Evolutionary conservation across 441 rosid species (phyloP), one percentile per base, ranked within the genome.

Genomic region (Syzygium syzygioides): DNA sequence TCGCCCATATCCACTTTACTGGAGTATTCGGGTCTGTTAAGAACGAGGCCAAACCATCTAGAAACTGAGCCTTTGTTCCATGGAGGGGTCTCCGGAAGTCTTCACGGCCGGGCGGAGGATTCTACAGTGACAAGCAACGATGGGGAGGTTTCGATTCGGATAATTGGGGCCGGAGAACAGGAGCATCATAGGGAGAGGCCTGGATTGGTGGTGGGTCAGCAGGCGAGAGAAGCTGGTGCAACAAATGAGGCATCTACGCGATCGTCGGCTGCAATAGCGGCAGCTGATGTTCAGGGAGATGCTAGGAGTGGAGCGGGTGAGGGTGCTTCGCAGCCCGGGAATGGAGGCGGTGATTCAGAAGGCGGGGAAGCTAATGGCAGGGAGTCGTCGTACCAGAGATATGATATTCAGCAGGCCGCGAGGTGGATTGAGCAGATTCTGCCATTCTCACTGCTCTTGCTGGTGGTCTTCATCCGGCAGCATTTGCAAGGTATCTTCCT

Each of bases 81-180:
- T 64, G 87, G 87, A 14, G 90, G 90, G 45, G 32, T 80, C 55
- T 85, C 91, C 26, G 86, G 59, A 45, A 91, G 87, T 17, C 83
- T 87, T 88, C 92, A 86, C 52, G 87, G 87, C 85, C 92, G 92
- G 28, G 89, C 89, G 48, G 96, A 93, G 80, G 96, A 92, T 90
- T 91, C 98, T n/a, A 4, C 95, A 1, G 85, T 86, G 28, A 79
- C 53, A 3, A 62, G 90, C 85, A 92, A 90, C 87, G 94, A 83
- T 64, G 99, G 96, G 50, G 99, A 98, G 95, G 99, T 98, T 88
- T 92, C 99, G 23, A 98, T 98, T 88, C 94, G 99, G 95, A 98
- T 98, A 45, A 95, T 98, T 55, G 99, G 97, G 25, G 94, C 96
- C 6, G 95, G 91, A 20, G 99, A 97, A 80, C 97, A 94, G 12